Evolutionary conservation across 805 yeast species (phyloP), one percentile per base, ranked within the genome.

Genomic region (Metschnikowia kofuensis): DNA sequence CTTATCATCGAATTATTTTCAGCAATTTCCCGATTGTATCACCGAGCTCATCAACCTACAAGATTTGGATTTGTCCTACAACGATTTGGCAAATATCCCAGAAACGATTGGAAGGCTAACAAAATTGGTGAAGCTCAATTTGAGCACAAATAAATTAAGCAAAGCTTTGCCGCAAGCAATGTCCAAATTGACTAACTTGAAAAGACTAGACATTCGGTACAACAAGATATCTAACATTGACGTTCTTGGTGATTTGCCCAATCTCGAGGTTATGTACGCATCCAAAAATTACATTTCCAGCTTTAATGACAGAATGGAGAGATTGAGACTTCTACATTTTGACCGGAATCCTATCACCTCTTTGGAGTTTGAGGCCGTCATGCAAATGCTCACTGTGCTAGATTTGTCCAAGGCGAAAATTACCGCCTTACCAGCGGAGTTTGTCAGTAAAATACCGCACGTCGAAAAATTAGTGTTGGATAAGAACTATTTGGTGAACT

Each of bases 261-360:
- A 77, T 48, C 69, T 89, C 51, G 92, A 87, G 62, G 84, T 83
- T n/a, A 68, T 87, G 26, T 82, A 83, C 57, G 80, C 89, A 8
- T 78, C 92, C 2, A 87, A 87, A 63, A 89, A 89, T 63, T 79
- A 79, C 51, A 84, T 90, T 12, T 82, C 95, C 0, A 78, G 79
- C 13, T 85, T 88, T 62, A 79, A 80, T 47, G 85, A 82, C 61
- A 69, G 77, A 41, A 78, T 88, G 59, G 78, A 79, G 31, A 78
- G 78, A 44, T 69, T 91, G 57, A 79, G 86, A 59, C 77, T 85
- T 13, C 72, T 91, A 37, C 87, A 85, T 60, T 72, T 90, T 42
- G 90, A 87, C 61, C 80, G 86, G 61, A 91, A 90, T 63, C 97
- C 97, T 6, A 80, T 90, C 47, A 89, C 96, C 0, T 76, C 79